Evolutionary conservation across 768 basidiomycete species (phyloP), one percentile per base, ranked within the genome.

Genomic region (Pholiota conissans): DNA sequence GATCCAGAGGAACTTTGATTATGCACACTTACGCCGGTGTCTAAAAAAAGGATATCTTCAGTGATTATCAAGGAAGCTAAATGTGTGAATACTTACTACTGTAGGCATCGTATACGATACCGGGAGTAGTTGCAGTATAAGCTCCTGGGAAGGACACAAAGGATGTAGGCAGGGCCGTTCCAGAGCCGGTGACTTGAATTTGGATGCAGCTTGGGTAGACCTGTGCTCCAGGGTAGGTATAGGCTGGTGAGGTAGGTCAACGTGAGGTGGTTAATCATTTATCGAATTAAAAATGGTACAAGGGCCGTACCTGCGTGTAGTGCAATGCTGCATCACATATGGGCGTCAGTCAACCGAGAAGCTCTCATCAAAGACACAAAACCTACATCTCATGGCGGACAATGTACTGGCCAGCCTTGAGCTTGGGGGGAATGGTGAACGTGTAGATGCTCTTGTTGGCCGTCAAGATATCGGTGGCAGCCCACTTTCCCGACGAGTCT

Each of bases 121-220:
- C 74, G 32, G 70, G 74, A 35, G 73, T 75, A 28, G n/a, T 66
- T 0, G 68, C 61, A 1, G 69, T 75, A 59, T 79, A 79, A 9
- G 76, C 74, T 27, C 79, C 77, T 27, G 80, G 80, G 75, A 81
- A 82, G 3, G 80, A 74, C 16, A 81, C 79, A 28, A 81, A 76
- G 0, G 74, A 74, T 1, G 75, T 76, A 1, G 79, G 78, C 10
- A 76, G 61, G 1, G 76, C 72, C 3, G 71, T 76, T 22, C 80
- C 80, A 7, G 75, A 74, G 4, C 79, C 80, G 2, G 77, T 80
- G 0, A 79, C 78, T 59, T 77, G 56, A 28, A 81, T 63, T 60
- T 81, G 78, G 24, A 79, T 77, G 63, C 81, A 80, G 18, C 71
- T 73, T 2, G 79, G 80, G 56, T 79, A 80, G 32, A 78, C 55